Percentiles rank a stretch among this genome's conserved stretches.
These are phyloP conservation scores for Puccinia coronata DNA, from an alignment of 1,284 basidiomycete species.

Conservation along the genomic window DNA sequence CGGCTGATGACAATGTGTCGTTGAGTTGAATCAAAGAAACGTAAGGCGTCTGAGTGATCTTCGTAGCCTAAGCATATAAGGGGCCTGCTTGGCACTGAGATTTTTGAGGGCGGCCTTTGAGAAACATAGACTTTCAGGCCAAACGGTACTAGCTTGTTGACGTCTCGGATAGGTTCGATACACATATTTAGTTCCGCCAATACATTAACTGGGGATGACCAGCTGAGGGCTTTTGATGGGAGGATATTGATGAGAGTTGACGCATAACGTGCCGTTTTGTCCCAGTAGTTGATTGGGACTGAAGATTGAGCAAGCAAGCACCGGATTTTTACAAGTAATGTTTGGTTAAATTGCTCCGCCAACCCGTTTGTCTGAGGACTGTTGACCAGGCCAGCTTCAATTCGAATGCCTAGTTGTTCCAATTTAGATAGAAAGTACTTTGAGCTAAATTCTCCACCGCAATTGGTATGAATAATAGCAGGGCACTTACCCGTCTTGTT, in stretches of 20 bases:
- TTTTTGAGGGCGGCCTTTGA: background rate
- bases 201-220: background rate
- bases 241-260: slow-evolving; percentile 9
- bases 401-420: background rate
- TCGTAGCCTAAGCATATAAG: background rate
- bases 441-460: background rate
- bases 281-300: slow-evolving; percentile 2
- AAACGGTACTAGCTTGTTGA: slow-evolving; percentile 21
- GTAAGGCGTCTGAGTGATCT: too few relatives aligned
- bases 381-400: background rate
- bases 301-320: too few relatives aligned
- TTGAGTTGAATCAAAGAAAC: background rate
- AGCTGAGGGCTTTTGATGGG: background rate
- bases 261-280: background rate
- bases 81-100: background rate
- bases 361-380: background rate
- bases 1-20: background rate
- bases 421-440: background rate
- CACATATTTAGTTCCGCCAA: background rate
- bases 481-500: background rate
- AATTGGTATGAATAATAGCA: background rate
- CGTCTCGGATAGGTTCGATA: slow-evolving; percentile 6
- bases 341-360: too few relatives aligned
- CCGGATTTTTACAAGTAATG: too few relatives aligned
- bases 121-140: background rate